A percentile compares a stretch with the other conserved stretches of the same genome.
phyloP scores from a whole-genome alignment of 1,284 basidiomycete genomes.

The Puccinia coronata region DNA sequence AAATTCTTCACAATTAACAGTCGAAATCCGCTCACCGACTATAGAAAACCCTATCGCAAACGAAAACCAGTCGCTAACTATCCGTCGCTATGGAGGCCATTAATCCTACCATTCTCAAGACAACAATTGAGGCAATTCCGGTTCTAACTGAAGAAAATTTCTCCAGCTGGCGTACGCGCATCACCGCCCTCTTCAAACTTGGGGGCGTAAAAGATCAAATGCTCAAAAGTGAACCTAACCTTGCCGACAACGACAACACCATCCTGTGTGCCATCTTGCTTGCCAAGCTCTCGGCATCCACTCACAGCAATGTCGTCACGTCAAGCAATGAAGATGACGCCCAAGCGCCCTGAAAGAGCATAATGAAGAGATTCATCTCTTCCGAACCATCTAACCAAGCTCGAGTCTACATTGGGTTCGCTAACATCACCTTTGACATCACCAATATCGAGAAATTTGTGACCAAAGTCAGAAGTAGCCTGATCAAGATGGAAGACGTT shows the following conservation, averaged over 20 bases:
- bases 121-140: no score
- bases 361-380: background rate
- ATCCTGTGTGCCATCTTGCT: background rate
- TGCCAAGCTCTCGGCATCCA: background rate
- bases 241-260: background rate
- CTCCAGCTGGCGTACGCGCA: background rate
- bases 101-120: background rate
- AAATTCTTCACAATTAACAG: no score
- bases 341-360: no score
- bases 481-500: background rate
- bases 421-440: background rate
- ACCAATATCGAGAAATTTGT: slow-evolving; percentile 8
- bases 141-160: background rate
- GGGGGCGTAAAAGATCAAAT: background rate
- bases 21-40: no score
- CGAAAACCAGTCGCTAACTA: no score
- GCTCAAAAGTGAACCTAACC: background rate
- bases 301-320: background rate
- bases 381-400: background rate
- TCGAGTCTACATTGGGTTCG: background rate
- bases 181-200: background rate
- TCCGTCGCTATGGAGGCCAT: background rate
- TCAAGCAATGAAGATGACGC: background rate
- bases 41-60: no score
- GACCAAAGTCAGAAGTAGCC: background rate